phyloP scores from a whole-genome alignment of 208 protist genomes.

The Acanthamoeba triangularis region DNA sequence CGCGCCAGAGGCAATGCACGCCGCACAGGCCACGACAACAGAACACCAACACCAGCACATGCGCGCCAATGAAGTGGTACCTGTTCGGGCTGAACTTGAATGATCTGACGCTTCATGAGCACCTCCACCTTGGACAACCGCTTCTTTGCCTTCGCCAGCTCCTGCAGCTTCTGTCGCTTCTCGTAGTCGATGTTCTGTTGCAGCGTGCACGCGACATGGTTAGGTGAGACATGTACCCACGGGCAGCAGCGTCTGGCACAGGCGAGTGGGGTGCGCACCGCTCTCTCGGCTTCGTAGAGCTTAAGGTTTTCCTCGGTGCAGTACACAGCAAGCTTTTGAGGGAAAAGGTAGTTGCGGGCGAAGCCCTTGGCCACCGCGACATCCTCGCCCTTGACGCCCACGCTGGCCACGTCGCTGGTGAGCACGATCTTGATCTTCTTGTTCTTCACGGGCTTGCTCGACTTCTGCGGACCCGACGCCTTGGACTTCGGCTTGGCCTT shows the following conservation, averaged over 20 bases:
- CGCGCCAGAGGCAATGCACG: no score
- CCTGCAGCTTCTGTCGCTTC: conserved; percentile 1
- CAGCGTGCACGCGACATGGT: background rate
- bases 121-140: conserved; percentile 28
- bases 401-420: background rate
- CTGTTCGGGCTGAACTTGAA: background rate
- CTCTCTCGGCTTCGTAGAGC: background rate
- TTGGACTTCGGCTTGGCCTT: background rate
- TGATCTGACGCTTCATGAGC: conserved; percentile 10
- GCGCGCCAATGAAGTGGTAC: background rate
- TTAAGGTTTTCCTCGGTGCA: conserved; percentile 40
- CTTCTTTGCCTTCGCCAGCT: conserved; percentile 31
- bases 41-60: background rate
- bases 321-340: conserved; percentile 21
- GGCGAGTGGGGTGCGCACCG: background rate
- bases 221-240: background rate
- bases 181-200: conserved; percentile 21
- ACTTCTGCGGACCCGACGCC: background rate
- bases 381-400: conserved; percentile 51
- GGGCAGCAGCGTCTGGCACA: background rate
- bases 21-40: no score
- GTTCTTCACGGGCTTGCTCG: background rate
- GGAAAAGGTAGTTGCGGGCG: conserved; percentile 56
- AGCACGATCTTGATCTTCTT: conserved; percentile 71
- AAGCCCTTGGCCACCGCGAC: conserved; percentile 50